Conservation (phyloP, 1,284 basidiomycete genomes). For the Ceratobasidium sp. region DNA sequence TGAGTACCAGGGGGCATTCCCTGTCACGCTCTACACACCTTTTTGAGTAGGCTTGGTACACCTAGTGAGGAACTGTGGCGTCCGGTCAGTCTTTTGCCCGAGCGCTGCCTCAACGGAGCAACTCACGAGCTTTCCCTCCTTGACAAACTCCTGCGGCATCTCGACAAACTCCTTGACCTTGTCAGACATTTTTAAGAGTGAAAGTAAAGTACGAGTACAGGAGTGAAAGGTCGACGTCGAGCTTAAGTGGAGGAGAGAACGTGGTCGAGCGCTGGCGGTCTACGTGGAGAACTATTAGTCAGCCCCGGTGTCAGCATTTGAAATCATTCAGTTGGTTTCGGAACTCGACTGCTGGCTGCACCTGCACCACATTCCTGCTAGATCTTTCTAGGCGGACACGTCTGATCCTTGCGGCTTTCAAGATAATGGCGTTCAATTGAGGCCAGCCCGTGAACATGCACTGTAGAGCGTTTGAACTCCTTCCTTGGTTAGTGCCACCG, state of each 20-base stretch:
- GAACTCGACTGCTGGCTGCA: constrained; percentile 21
- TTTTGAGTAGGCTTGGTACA: constrained; percentile 98
- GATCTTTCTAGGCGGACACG: constrained; percentile 16
- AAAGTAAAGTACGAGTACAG: constrained; percentile 24
- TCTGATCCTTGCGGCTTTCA: not conserved
- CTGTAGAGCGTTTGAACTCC: too few species aligned
- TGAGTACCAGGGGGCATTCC: not conserved
- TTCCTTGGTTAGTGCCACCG: too few species aligned
- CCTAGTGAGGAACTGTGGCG: constrained; percentile 85
- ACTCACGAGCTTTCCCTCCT: constrained; percentile 91
- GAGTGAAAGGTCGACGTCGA: constrained; percentile 11
- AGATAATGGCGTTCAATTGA: not conserved
- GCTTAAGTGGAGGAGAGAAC: constrained; percentile 23
- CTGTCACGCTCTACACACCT: constrained; percentile 65
- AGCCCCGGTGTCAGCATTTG: constrained; percentile 7
- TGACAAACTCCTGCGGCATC: constrained; percentile 90
- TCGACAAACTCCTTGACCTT: constrained; percentile 91
- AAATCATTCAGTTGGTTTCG: not conserved
- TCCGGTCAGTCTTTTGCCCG: constrained; percentile 6
- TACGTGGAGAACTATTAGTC: constrained; percentile 35
- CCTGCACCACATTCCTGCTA: not conserved
- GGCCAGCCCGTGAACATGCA: not conserved
- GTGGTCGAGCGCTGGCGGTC: constrained; percentile 39
- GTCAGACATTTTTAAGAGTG: constrained; percentile 73
- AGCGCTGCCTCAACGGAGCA: not conserved